These are phyloP conservation scores for Sechiopsis laciniata DNA, from an alignment of 306 rosid genomes.

Conservation along the genomic window DNA sequence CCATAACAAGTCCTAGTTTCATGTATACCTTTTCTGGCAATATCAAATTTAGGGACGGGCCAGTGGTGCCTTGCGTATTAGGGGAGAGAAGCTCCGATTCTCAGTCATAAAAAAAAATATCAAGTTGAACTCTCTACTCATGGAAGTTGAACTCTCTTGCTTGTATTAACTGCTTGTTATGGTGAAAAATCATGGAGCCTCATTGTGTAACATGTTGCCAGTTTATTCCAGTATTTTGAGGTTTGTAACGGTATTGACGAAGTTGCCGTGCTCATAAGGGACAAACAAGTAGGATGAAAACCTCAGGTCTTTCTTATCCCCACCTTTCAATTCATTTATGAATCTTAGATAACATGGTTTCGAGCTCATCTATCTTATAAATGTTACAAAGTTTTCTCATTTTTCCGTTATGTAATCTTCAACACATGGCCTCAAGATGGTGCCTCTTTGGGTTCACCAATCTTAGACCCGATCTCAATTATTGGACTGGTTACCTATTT, in stretches of 20 bases:
- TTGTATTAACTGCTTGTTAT: background rate
- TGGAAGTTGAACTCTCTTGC: background rate
- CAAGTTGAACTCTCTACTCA: background rate
- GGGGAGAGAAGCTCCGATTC: no score
- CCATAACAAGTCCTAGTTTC: background rate
- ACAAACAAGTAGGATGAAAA: conserved; percentile 81
- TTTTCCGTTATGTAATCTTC: no score
- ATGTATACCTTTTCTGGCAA: background rate
- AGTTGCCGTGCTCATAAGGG: conserved; percentile 78
- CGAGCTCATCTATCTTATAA: no score
- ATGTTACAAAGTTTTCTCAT: no score
- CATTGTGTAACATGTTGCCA: background rate
- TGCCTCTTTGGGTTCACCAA: no score
- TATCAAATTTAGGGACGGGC: background rate
- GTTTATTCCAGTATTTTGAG: conserved; percentile 61
- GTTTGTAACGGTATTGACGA: conserved; percentile 67
- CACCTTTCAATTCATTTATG: conserved; percentile 5
- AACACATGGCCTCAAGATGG: no score
- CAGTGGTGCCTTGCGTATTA: no score
- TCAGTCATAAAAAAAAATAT: no score
- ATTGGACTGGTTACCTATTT: no score
- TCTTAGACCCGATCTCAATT: no score
- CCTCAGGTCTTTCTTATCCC: conserved; percentile 53
- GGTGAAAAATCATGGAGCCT: conserved; percentile 6
- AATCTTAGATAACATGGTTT: no score